phyloP scores from a whole-genome alignment of 192 early-diverging fungal species.

The Fimicolochytrium jonesii region DNA sequence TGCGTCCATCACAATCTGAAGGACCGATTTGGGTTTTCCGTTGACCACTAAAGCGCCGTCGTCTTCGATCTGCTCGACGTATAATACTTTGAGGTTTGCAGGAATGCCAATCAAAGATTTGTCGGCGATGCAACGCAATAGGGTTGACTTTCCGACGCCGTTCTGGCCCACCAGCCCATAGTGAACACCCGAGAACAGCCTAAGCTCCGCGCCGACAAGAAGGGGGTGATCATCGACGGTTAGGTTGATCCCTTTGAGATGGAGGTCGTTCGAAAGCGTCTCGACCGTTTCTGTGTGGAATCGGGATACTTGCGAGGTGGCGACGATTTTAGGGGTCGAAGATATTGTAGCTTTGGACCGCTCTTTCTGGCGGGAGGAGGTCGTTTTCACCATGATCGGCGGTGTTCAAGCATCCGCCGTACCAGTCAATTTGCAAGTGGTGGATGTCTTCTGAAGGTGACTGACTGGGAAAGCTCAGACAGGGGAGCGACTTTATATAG shows the following conservation, averaged over 20 bases:
- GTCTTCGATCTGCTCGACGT: conserved; percentile 46
- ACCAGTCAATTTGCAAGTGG: too few relatives aligned
- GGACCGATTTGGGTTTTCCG: conserved; percentile 10
- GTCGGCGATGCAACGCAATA: conserved; percentile 61
- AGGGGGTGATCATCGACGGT: conserved; percentile 59
- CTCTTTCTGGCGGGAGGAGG: background rate
- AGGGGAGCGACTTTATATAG: too few relatives aligned
- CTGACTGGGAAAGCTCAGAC: too few relatives aligned
- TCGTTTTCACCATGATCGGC: too few relatives aligned
- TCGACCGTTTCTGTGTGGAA: conserved; percentile 80
- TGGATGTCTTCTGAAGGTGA: too few relatives aligned
- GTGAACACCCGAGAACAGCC: conserved; percentile 68
- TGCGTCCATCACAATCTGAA: conserved; percentile 44
- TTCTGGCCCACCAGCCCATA: conserved; percentile 78
- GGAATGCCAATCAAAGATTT: conserved; percentile 75
- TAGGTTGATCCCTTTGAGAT: conserved; percentile 67
- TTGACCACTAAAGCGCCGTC: conserved; percentile 1
- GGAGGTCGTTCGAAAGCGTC: conserved; percentile 69
- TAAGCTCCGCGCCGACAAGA: conserved; percentile 70
- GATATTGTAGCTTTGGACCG: too few relatives aligned
- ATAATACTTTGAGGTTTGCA: conserved; percentile 70
- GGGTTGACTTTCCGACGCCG: conserved; percentile 69
- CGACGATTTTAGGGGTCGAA: background rate
- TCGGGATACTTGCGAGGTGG: conserved; percentile 64
- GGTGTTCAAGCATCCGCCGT: too few relatives aligned